phyloP scores from a whole-genome alignment of 1,284 basidiomycete species.

The Naganishia liquefaciens region DNA sequence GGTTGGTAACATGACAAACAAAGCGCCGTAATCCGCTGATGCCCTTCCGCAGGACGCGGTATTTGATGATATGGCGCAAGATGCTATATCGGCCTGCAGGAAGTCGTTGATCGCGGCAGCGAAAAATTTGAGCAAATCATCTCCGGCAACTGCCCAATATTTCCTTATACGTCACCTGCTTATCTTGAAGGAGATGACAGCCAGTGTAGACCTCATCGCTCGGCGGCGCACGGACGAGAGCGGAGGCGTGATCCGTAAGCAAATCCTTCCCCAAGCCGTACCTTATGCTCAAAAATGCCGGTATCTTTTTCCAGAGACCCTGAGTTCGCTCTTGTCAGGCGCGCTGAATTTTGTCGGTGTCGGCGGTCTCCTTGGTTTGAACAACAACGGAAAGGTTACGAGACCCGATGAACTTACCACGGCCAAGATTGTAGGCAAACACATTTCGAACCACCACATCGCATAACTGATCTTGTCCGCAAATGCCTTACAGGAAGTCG shows the following conservation, averaged over 20 bases:
- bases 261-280: not conserved
- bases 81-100: conserved; percentile 78
- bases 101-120: conserved; percentile 72
- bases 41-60: conserved; percentile 67
- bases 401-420: conserved; percentile 44
- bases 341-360: conserved; percentile 69
- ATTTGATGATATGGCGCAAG: conserved; percentile 90
- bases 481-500: conserved; percentile 65
- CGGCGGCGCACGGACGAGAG: conserved; percentile 50
- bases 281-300: conserved; percentile 57
- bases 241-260: conserved; percentile 54
- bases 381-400: conserved; percentile 38
- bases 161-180: conserved; percentile 88
- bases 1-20: conserved; percentile 56
- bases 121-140: conserved; percentile 60
- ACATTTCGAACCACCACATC: not conserved
- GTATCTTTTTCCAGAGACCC: conserved; percentile 61
- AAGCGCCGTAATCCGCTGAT: too few species aligned
- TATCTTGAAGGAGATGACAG: conserved; percentile 83
- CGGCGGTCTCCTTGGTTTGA: conserved; percentile 61
- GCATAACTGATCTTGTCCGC: not conserved
- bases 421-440: conserved; percentile 23
- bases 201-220: conserved; percentile 67
- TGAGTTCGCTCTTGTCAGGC: conserved; percentile 69
- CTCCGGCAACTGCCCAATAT: conserved; percentile 68